A percentile compares a stretch with the other conserved stretches of the same genome.
These are phyloP conservation scores for Penicillium brasilianum DNA, from an alignment of 2,329 filamentous ascomycete species.

Conservation along the genomic window DNA sequence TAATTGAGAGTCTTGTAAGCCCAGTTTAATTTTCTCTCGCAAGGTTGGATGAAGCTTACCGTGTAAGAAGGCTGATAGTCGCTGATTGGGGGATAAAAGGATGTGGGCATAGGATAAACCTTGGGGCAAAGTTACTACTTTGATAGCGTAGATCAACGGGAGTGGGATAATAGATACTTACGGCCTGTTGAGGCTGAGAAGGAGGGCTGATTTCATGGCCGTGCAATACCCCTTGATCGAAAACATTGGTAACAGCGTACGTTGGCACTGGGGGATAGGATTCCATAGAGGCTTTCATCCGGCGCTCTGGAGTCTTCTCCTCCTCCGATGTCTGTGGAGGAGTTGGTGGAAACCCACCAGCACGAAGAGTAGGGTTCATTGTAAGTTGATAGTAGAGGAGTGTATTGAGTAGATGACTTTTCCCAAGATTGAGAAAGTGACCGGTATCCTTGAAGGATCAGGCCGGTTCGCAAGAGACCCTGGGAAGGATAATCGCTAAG, in stretches of 20 bases:
- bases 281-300: not conserved
- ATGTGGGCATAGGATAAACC: not conserved
- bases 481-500: not conserved
- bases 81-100: not conserved
- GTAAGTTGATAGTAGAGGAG: constrained; percentile 11
- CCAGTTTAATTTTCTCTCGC: not conserved
- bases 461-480: constrained; percentile 11
- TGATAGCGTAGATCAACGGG: not conserved
- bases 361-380: constrained; percentile 10
- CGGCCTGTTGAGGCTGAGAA: constrained; percentile 1
- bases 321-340: constrained; percentile 38
- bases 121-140: not conserved
- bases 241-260: constrained; percentile 3
- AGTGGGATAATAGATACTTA: not conserved
- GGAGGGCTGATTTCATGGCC: not conserved
- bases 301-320: constrained; percentile 15
- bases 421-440: constrained; percentile 11
- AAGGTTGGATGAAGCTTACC: not conserved
- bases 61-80: constrained; percentile 1
- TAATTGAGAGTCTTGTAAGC: not conserved
- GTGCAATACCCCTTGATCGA: constrained; percentile 7
- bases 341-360: constrained; percentile 34
- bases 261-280: constrained; percentile 8
- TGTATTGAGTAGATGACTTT: not conserved
- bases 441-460: constrained; percentile 8